Base-by-base conservation (phyloP, 495 filamentous ascomycete genomes). In the Patellaria atrata region DNA sequence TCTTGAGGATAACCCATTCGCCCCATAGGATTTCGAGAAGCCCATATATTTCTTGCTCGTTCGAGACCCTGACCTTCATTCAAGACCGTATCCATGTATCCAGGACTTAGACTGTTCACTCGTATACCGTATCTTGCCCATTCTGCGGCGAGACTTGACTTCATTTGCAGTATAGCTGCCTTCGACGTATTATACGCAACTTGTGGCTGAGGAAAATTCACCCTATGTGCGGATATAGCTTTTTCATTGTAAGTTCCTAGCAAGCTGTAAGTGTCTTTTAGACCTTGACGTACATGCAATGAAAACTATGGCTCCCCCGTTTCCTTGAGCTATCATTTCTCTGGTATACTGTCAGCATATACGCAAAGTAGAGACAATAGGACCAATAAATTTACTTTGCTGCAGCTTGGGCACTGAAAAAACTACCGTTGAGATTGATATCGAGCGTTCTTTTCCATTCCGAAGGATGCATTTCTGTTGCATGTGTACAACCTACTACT, bases 21-120 rank as follows among this genome's bases (percentile, higher is more conserved):
- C 0, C 77, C 73, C 64, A 74, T 64, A 8, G 77, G 76, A 51
- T 77, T 72, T 22, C 75, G 53, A n/a, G 56, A 58, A 18, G 58
- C 56, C 77, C 76, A 82, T 3, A 66, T 60, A 30, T 50, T 55
- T 41, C 65, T 60, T 23, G 62, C 68, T 12, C 62, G 62, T 4
- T 60, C 63, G 28, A 82, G 44, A 1, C 67, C 67, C 0, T 66
- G 63, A 0, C 76, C 76, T 38, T 73, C 74, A 46, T 82, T 84
- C 35, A 83, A 48, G n/a, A 82, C 68, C 0, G 79, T 86, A 47
- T 83, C 73, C 75, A 83, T 85, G 48, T 85, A 84, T 3, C 79
- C 79, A 0, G 81, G 79, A 16, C 62, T 70, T 10, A 86, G 62
- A 17, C 62, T 70, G 40, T 85, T 86, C 2, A 77, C 72, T 11